These are phyloP conservation scores for Leccinum boreale DNA, from an alignment of 768 basidiomycete species.

Conservation along the genomic window DNA sequence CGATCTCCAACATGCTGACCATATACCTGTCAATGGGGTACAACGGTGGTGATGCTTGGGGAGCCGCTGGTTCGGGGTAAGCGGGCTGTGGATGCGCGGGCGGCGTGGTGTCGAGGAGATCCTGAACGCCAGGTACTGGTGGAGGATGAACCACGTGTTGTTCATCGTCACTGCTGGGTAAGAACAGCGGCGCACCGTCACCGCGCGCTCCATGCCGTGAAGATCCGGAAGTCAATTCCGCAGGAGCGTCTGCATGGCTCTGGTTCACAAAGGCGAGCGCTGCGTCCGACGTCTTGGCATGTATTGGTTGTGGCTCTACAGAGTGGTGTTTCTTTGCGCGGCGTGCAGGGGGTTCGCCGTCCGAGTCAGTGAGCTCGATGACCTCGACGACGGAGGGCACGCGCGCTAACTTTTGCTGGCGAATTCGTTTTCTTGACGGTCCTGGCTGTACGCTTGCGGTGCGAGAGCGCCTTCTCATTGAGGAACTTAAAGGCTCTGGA, in stretches of 20 bases:
- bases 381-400: constrained; percentile 26
- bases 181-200: constrained; percentile 30
- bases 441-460: constrained; percentile 20
- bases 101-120: neutral
- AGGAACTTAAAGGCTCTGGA: constrained; percentile 15
- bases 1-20: constrained; percentile 58
- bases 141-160: neutral
- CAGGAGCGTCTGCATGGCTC: constrained; percentile 8
- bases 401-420: neutral
- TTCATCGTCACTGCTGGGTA: constrained; percentile 39
- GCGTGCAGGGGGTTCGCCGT: constrained; percentile 31
- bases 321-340: neutral
- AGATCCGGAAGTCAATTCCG: constrained; percentile 9
- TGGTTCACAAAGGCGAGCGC: constrained; percentile 10
- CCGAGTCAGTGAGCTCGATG: constrained; percentile 54
- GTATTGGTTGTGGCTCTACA: constrained; percentile 5
- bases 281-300: constrained; percentile 1
- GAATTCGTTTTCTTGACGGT: constrained; percentile 14
- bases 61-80: constrained; percentile 1
- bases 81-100: neutral
- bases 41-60: constrained; percentile 4
- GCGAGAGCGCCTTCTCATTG: constrained; percentile 15
- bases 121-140: neutral
- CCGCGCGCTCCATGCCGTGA: constrained; percentile 5
- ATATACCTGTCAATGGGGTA: constrained; percentile 32